Evolutionary conservation across 129 eudicot species (phyloP), one percentile per base, ranked within the genome.

Genomic region (Saposhnikovia divaricata): DNA sequence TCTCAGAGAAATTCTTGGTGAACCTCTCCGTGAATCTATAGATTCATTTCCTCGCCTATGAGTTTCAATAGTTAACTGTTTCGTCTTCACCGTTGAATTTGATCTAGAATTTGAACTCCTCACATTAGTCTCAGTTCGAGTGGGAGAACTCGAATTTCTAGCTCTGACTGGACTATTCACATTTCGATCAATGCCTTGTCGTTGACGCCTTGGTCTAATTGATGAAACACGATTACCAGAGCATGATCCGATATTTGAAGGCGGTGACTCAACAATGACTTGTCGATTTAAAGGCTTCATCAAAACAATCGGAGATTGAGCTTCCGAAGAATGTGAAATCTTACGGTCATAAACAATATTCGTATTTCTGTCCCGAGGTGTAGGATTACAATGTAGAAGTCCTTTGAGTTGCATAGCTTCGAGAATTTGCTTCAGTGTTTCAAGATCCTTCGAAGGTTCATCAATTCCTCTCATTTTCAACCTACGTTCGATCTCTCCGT

Each of bases 321-420:
- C 86, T 21, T 37, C 81, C 76, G 25, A 53, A 27, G 19, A 31
- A 28, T 28, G 42, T 66, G 37, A 34, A 34, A 4, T 5, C 31
- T 31, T 4, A 34, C 9, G 42, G 31, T 27, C 43, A 6, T 61
- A 61, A 21, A 90, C 87, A 47, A 89, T 79, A 66, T 90, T 94
- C 55, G 86, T 83, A 27, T 84, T 83, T 27, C 75, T 37, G 53
- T 74, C 48, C 42, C 78, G 80, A 31, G 82, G 79, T 13, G 81
- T 38, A 6, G 80, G 81, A 74, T 72, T 82, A 11, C 96, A 88
- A 83, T 89, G 96, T 5, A 95, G 55, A 34, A 96, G 96, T 15
- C 98, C 98, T 90, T 96, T 96, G 74, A 92, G 88, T 57, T 96
- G 99, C 80, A 92, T 39, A 53, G 93, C 97, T 75, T 96, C 97